These are phyloP conservation scores for Pulveroboletus sp. DNA, from an alignment of 768 basidiomycete genomes.

Conservation along the genomic window DNA sequence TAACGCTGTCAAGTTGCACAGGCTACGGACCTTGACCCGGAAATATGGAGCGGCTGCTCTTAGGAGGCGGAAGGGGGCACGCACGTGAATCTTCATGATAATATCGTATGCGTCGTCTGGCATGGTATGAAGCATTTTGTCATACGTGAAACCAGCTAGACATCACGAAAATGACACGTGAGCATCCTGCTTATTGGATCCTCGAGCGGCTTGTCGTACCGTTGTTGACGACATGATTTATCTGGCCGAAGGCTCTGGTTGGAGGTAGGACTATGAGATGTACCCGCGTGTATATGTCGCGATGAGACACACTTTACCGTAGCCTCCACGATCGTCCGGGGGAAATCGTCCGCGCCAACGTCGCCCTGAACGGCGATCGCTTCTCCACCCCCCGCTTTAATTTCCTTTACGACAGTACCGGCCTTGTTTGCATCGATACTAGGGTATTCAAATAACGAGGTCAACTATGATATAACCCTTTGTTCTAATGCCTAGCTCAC, in stretches of 20 bases:
- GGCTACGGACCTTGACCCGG: constrained; percentile 56
- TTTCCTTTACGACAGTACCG: constrained; percentile 62
- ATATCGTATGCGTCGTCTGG: constrained; percentile 79
- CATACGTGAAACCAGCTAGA: constrained; percentile 70
- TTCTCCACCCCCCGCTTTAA: constrained; percentile 67
- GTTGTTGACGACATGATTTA: constrained; percentile 86
- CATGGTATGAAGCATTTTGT: constrained; percentile 86
- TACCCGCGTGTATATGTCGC: neutral
- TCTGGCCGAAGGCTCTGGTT: constrained; percentile 69
- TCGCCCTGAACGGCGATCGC: constrained; percentile 74
- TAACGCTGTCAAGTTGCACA: neutral
- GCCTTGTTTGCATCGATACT: constrained; percentile 74
- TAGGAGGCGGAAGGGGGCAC: constrained; percentile 81
- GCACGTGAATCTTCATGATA: constrained; percentile 80
- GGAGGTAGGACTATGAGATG: neutral
- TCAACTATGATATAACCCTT: constrained; percentile 1
- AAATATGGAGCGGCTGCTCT: constrained; percentile 82
- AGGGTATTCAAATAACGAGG: neutral
- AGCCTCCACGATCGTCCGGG: constrained; percentile 69
- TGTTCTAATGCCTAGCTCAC: constrained; percentile 34
- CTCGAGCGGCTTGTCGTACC: constrained; percentile 33
- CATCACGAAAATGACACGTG: neutral
- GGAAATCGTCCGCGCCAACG: constrained; percentile 79
- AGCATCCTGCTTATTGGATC: neutral
- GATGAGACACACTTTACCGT: constrained; percentile 56